Evolutionary conservation across 2,329 filamentous ascomycete genomes (phyloP), one percentile per base, ranked within the genome.

Genomic region (Hypoxylon sp.): DNA sequence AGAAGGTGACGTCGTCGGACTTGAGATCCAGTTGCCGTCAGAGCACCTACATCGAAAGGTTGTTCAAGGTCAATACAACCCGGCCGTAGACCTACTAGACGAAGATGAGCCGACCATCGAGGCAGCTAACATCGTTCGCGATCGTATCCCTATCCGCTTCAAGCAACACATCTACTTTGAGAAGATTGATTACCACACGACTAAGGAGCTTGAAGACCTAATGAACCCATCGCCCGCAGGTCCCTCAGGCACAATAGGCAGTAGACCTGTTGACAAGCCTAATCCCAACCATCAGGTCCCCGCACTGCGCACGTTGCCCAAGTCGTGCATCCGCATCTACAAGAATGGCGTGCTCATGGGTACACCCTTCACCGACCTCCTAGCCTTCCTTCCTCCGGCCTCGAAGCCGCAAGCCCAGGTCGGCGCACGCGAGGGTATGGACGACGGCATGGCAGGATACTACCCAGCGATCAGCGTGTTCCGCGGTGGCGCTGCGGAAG

Each of bases 151-250:
- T 0, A 97, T 98, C 72, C 90, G 94, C 8, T 97, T 97, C 84
- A 98, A 97, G 80, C 90, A 92, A 46, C 93, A 97, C 78, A 92
- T 94, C 58, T 97, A 97, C 82, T 98, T 97, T 79, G 95, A 98
- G 80, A 92, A 93, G 77, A 92, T 94, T 71, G 94, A 97, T 77
- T 97, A 97, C 79, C 92, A 95, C 73, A 86, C 93, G 0, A 92
- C 91, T 10, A 97, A 97, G 78, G 92, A 97, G 72, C 89, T 98
- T 44, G 94, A 98, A 75, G 92, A 97, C 74, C 82, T 92, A 19
- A 91, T 94, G 85, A 93, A 92, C 75, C 90, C 90, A 1, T 87
- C 89, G 13, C 85, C 88, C 2, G 77, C 82, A 56, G 78, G 82
- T 35, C 79, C 83, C 6, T 80, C 81, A 0, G 80, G 81, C 0